Percentiles rank a stretch among this genome's conserved stretches.
phyloP scores from a whole-genome alignment of 345 rosid species.

The Salix dunnii region DNA sequence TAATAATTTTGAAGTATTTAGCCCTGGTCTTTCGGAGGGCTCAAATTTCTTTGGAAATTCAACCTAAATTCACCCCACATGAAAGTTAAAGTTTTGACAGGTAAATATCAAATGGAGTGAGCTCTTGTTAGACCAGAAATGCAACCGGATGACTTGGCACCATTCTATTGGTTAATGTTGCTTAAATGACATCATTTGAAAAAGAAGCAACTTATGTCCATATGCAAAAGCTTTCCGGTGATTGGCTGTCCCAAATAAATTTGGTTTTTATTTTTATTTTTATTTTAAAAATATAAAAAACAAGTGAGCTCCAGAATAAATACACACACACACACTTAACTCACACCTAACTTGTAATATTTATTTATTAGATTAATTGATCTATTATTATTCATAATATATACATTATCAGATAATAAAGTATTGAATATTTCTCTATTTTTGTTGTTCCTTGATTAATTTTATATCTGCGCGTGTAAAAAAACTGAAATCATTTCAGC shows the following conservation, averaged over 20 bases:
- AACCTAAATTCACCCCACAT: conserved; percentile 56
- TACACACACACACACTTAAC: too few relatives aligned
- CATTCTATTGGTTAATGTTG: not conserved
- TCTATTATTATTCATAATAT: too few relatives aligned
- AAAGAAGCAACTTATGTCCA: not conserved
- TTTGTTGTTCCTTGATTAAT: too few relatives aligned
- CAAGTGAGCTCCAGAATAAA: too few relatives aligned
- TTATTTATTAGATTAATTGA: too few relatives aligned
- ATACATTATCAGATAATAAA: too few relatives aligned
- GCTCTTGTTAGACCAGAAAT: not conserved
- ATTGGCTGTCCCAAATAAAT: not conserved
- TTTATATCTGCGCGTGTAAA: too few relatives aligned
- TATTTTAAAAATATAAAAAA: too few relatives aligned
- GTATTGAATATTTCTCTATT: too few relatives aligned
- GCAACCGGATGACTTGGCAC: conserved; percentile 23
- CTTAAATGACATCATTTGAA: conserved; percentile 3
- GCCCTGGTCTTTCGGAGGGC: conserved; percentile 19
- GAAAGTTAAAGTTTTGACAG: conserved; percentile 24
- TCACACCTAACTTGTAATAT: too few relatives aligned
- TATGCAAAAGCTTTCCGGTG: not conserved
- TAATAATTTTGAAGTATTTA: conserved; percentile 17
- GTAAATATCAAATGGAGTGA: not conserved
- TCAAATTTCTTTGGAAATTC: conserved; percentile 61
- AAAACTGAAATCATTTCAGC: not conserved
- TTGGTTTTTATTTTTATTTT: too few relatives aligned